phyloP scores from a whole-genome alignment of 441 rosid species.

The Erodium moschatum region DNA sequence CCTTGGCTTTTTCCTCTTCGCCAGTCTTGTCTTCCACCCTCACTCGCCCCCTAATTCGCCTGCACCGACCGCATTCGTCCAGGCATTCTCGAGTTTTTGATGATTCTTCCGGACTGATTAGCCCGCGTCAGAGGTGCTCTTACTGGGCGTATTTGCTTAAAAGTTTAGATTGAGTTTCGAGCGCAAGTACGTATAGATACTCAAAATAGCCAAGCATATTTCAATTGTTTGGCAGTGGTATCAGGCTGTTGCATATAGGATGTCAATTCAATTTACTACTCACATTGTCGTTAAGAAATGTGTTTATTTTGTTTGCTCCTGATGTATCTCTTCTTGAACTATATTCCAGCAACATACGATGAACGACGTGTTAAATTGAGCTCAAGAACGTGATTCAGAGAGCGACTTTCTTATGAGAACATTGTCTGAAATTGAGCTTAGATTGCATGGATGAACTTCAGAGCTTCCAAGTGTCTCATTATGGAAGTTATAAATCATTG shows the following conservation, averaged over 20 bases:
- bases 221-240: not conserved
- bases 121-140: too few species aligned
- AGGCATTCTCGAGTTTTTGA: too few species aligned
- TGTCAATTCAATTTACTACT: too few species aligned
- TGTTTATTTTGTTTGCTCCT: not conserved
- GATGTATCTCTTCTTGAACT: conserved; percentile 2
- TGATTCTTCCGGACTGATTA: too few species aligned
- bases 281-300: not conserved
- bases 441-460: not conserved
- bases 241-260: not conserved
- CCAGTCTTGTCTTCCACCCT: too few species aligned
- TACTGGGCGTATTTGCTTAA: too few species aligned
- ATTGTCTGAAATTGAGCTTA: not conserved
- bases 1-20: too few species aligned
- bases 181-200: not conserved
- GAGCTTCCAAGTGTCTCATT: too few species aligned
- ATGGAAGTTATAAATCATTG: too few species aligned
- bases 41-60: too few species aligned
- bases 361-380: conserved; percentile 47
- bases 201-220: not conserved
- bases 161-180: too few species aligned
- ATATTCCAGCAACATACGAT: conserved; percentile 55
- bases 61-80: too few species aligned
- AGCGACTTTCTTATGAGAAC: not conserved
- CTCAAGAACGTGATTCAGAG: conserved; percentile 17